Conservation (phyloP, 805 yeast species). For the Lipomyces yamanashiensis region DNA sequence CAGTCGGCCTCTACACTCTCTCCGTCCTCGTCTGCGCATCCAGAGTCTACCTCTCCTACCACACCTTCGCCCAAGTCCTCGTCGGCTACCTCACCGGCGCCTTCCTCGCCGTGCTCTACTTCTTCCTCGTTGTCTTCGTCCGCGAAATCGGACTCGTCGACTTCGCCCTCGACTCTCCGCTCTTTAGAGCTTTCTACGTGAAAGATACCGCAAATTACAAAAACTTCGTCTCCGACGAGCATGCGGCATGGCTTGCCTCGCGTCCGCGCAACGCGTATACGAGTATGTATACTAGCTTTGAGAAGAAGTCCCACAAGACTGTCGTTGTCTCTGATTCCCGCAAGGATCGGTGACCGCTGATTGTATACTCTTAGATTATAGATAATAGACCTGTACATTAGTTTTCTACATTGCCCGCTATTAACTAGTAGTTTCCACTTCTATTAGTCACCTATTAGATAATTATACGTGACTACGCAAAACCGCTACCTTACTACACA, state of each 20-base stretch:
- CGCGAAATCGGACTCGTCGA: constrained; percentile 72
- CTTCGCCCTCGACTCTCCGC: constrained; percentile 64
- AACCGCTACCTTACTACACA: neutral
- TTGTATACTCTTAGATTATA: neutral
- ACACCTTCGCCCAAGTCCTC: constrained; percentile 69
- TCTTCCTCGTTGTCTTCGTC: constrained; percentile 54
- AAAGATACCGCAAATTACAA: constrained; percentile 45
- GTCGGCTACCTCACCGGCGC: constrained; percentile 74
- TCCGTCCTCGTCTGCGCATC: constrained; percentile 45
- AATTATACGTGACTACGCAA: neutral
- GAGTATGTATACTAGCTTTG: constrained; percentile 1
- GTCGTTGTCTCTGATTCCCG: constrained; percentile 5
- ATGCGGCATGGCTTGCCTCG: constrained; percentile 15
- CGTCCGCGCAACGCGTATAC: constrained; percentile 5
- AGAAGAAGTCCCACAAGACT: neutral
- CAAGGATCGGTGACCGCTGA: neutral
- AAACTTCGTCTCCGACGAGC: constrained; percentile 28
- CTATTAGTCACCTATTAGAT: neutral
- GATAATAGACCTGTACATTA: neutral
- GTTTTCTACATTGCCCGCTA: neutral
- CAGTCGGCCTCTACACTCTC: constrained; percentile 36
- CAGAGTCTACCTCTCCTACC: constrained; percentile 72
- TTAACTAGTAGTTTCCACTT: neutral
- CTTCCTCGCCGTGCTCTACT: constrained; percentile 63
- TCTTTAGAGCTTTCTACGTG: constrained; percentile 51